Evolutionary conservation across 441 rosid species (phyloP), one percentile per base, ranked within the genome.

Genomic region (Heliophila coronopifolia): DNA sequence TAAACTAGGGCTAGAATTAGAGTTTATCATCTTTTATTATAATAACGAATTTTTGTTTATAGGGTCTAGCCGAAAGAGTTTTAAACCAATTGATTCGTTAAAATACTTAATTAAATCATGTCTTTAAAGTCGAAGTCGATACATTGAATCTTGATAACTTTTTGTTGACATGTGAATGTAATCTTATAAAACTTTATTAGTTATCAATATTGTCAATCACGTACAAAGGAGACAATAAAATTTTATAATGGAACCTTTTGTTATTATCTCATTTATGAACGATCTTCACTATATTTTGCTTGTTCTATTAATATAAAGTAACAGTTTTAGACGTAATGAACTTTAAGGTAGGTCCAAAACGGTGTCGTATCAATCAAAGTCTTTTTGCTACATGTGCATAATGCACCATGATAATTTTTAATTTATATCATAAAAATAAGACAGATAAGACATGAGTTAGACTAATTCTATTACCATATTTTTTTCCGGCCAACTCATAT

Each of bases 131-230:
- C 47, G 43, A 42, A 33, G 15, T 38, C 2, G 58, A 31, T 55
- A 33, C 63, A 48, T 33, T 11, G 61, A 63, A 63, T 56, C 58
- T 56, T 42, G 35, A 48, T 49, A 48, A 23, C 49, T 39, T 55
- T 26, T 41, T n/a, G 52, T 36, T 44, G 57, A 63, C 63, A 56
- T 56, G 23, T 54, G 63, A 27, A 63, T 19, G 46, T 63, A 55
- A 34, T 19, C 58, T 22, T 63, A 39, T 48, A 63, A 62, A 47
- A n/a, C 58, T 63, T 63, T 62, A 34, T 56, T 63, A 49, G 63
- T 63, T 63, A 49, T 36, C 68, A 63, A 56, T 56, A 63, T 63
- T 56, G 35, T 63, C 68, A 18, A 63, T 63, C 68, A 48, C 30
- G 31, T 20, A 27, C 13, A 42, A 48, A n/a, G n/a, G 26, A 33